These are phyloP conservation scores for Diplosphaera chodatii DNA, from an alignment of 139 green algal species.

Conservation along the genomic window DNA sequence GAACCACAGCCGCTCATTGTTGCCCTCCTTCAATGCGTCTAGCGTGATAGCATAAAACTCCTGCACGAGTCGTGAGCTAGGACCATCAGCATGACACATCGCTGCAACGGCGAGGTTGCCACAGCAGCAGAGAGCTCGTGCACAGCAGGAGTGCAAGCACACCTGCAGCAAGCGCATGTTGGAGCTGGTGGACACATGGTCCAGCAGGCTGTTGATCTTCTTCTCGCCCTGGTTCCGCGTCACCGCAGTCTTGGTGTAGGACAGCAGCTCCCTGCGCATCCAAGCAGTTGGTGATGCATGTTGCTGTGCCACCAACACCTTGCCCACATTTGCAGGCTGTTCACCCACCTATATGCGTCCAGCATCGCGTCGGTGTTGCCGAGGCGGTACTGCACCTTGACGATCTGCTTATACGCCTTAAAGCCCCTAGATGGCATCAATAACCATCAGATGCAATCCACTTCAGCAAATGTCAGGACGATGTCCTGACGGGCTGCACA, in stretches of 20 bases:
- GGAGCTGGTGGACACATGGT: slow-evolving; percentile 70
- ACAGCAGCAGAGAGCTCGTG: too few relatives aligned
- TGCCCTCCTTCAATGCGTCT: slow-evolving; percentile 68
- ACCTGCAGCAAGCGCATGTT: slow-evolving; percentile 74
- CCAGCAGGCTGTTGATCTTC: slow-evolving; percentile 96
- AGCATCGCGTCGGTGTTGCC: slow-evolving; percentile 77
- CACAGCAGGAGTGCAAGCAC: too few relatives aligned
- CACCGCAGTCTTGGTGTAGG: slow-evolving; percentile 79
- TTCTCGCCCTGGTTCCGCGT: slow-evolving; percentile 96
- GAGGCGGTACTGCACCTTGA: slow-evolving; percentile 88
- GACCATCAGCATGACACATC: too few relatives aligned
- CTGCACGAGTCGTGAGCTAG: too few relatives aligned
- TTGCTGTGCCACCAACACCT: too few relatives aligned
- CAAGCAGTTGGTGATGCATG: too few relatives aligned
- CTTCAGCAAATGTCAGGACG: too few relatives aligned
- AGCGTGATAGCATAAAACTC: slow-evolving; percentile 96
- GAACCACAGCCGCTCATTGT: slow-evolving; percentile 98
- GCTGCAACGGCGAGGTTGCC: too few relatives aligned
- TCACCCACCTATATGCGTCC: slow-evolving; percentile 74
- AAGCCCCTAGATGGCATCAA: too few relatives aligned
- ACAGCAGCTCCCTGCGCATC: slow-evolving; percentile 83
- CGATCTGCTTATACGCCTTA: slow-evolving; percentile 96
- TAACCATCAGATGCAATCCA: too few relatives aligned
- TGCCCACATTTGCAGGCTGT: too few relatives aligned
- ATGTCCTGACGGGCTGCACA: too few relatives aligned